These are phyloP conservation scores for Diaporthe caulivora DNA, from an alignment of 2,329 filamentous ascomycete genomes.

Conservation along the genomic window DNA sequence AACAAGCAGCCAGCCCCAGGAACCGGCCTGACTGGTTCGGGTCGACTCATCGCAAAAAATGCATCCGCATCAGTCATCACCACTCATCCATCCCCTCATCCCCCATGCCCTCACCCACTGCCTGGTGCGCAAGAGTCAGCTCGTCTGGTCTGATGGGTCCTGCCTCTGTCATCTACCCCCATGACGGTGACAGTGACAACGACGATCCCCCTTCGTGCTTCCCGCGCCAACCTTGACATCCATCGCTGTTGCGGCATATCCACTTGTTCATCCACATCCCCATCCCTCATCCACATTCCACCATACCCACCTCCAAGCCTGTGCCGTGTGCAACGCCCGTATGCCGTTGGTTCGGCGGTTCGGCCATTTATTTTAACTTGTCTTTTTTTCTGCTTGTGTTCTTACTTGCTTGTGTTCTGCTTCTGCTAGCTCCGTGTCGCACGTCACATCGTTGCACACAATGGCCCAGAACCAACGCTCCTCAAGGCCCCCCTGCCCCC, in stretches of 20 bases:
- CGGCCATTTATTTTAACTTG: slow-evolving; percentile 23
- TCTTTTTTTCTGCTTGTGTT: neutral
- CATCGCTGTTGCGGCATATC: slow-evolving; percentile 2
- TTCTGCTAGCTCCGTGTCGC: neutral
- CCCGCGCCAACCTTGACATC: slow-evolving; percentile 29
- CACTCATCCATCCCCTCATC: slow-evolving; percentile 7
- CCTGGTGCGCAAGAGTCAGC: slow-evolving; percentile 23
- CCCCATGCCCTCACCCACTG: neutral
- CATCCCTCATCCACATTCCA: neutral
- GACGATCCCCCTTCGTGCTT: slow-evolving; percentile 34
- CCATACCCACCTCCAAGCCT: neutral
- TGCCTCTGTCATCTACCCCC: slow-evolving; percentile 14
- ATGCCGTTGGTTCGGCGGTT: slow-evolving; percentile 29
- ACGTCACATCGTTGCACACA: slow-evolving; percentile 17
- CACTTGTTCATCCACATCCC: slow-evolving; percentile 14
- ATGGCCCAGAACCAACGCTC: neutral
- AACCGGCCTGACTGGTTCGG: neutral
- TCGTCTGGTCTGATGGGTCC: slow-evolving; percentile 13
- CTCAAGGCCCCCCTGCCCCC: no score
- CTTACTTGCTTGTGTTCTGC: neutral
- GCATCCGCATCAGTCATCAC: slow-evolving; percentile 15
- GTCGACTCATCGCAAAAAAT: neutral
- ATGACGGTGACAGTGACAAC: slow-evolving; percentile 20
- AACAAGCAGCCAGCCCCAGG: neutral
- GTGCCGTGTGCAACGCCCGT: slow-evolving; percentile 2